A percentile compares a stretch with the other conserved stretches of the same genome.
phyloP scores from a whole-genome alignment of 345 rosid species.

The Toxicodendron radicans region DNA sequence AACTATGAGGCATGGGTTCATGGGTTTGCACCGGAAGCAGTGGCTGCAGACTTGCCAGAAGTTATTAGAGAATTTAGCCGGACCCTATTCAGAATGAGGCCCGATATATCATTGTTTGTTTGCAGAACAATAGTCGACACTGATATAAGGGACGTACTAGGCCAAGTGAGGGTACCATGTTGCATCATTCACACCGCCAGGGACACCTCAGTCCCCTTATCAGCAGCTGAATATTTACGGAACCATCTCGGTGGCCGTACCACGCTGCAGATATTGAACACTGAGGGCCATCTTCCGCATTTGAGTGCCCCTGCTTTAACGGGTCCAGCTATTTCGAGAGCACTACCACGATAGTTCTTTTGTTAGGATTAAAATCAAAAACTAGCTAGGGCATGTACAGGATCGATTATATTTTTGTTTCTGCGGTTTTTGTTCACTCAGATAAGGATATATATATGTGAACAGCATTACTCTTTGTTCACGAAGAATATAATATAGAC shows the following conservation, averaged over 20 bases:
- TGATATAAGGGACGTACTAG: slow-evolving; percentile 69
- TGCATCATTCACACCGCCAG: slow-evolving; percentile 68
- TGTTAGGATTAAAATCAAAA: too few relatives aligned
- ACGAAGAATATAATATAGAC: too few relatives aligned
- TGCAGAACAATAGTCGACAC: slow-evolving; percentile 58
- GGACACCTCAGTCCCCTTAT: slow-evolving; percentile 63
- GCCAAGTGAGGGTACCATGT: slow-evolving; percentile 59
- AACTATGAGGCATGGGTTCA: slow-evolving; percentile 82
- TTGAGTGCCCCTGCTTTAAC: slow-evolving; percentile 66
- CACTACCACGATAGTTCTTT: slow-evolving; percentile 38
- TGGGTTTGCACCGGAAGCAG: slow-evolving; percentile 71
- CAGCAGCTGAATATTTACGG: slow-evolving; percentile 65
- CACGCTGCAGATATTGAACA: slow-evolving; percentile 58
- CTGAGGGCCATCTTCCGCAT: slow-evolving; percentile 89
- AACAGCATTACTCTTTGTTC: too few relatives aligned
- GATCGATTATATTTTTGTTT: too few relatives aligned
- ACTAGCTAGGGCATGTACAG: too few relatives aligned
- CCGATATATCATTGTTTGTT: slow-evolving; percentile 71
- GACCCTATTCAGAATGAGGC: slow-evolving; percentile 91
- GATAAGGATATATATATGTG: too few relatives aligned
- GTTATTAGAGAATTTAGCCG: slow-evolving; percentile 85
- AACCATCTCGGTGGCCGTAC: slow-evolving; percentile 65
- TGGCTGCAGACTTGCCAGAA: slow-evolving; percentile 76
- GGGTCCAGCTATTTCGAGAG: slow-evolving; percentile 64
- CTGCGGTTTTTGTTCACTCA: too few relatives aligned